Base-by-base conservation (phyloP, 1,284 basidiomycete species). In the Austroboletus olivaceoglutinosus region DNA sequence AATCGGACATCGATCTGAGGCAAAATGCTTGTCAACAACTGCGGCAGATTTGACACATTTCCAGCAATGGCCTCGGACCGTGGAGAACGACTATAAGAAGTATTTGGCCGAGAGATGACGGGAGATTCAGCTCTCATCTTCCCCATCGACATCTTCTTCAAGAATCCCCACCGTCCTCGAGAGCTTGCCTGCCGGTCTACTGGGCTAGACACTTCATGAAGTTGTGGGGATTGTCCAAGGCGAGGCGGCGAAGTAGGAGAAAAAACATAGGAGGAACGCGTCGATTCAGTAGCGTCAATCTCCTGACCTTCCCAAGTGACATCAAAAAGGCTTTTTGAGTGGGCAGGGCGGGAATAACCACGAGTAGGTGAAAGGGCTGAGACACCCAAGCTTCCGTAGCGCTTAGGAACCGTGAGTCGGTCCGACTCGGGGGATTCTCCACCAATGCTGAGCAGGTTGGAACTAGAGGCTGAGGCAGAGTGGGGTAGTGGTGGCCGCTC, bases 61-160 rank as follows among this genome's bases (percentile, higher is more conserved):
- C 46, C 38, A 45, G 51, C 15, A 34, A 43, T 33, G 12, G 50
- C 37, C 43, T 67, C 67, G 8, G 50, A 52, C 23, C 60, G 60
- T 21, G 48, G 39, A 56, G 51, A 19, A 60, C 68, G 57, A 50
- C 45, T 47, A 49, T 56, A 38, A 23, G 58, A 47, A 43, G 52
- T 58, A 30, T 48, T 56, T 27, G 55, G 52, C n/a, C 65, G 62
- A 41, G 60, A 55, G 22, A 42, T 55, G 1, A 74, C 66, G 25
- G 81, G 75, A 16, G 76, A 68, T 46, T 88, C 84, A 16, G 54
- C 57, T 62, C 81, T 81, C 71, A 91, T 86, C 69, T 89, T 89
- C 21, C 91, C 87, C 89, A 94, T 93, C 11, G 91, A 94, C 89
- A 97, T 94, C 74, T 97, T 97, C 73, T 93, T 92, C 54, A 97